Evolutionary conservation across 148 eudicot genomes (phyloP).

Genomic region (Chenopodium quinoa): DNA sequence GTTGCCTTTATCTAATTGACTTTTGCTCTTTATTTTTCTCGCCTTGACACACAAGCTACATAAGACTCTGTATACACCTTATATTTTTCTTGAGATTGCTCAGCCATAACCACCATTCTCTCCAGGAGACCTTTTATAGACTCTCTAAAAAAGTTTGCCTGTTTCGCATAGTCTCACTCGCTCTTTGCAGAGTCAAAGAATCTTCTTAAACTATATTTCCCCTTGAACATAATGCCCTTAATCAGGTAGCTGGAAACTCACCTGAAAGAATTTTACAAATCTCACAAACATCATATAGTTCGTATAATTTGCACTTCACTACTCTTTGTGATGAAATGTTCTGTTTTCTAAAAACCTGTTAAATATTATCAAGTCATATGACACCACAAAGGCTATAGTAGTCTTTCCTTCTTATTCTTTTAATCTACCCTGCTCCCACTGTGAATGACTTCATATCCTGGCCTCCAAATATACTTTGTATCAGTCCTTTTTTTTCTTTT

Average conservation of each 20-base stretch:
- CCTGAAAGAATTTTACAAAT: neutral
- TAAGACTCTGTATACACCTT: neutral
- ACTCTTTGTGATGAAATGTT: neutral
- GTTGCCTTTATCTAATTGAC: neutral
- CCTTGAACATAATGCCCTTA: neutral
- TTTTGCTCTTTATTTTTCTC: neutral
- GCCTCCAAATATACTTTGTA: neutral
- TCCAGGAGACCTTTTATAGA: too few species aligned
- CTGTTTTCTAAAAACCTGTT: neutral
- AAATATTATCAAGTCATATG: neutral
- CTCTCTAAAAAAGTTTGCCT: neutral
- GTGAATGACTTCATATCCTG: neutral
- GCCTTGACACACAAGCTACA: neutral
- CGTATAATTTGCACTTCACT: neutral
- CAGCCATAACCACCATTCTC: too few species aligned
- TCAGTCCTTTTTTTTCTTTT: neutral
- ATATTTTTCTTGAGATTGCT: neutral
- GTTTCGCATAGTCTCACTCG: neutral
- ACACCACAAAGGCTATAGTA: neutral
- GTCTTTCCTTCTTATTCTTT: neutral
- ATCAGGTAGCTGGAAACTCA: neutral
- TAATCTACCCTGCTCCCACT: neutral
- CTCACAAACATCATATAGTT: neutral
- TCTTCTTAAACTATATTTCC: too few species aligned
- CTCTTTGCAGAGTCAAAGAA: neutral